Conservation (phyloP, 1,284 basidiomycete genomes). For the Boletus hoseneyae region DNA sequence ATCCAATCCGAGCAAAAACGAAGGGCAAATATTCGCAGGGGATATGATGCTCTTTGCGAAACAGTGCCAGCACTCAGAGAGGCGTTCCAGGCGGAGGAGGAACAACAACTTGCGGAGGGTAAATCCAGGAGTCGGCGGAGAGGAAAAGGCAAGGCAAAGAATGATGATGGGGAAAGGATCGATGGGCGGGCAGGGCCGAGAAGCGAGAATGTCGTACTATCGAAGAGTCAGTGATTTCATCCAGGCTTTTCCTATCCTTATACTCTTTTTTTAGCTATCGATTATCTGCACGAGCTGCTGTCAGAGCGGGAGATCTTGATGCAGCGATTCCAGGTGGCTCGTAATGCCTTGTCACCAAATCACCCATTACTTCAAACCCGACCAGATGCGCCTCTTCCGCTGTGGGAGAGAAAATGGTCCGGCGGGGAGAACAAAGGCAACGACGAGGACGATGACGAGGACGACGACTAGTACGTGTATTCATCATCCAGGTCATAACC, state of each 20-base stretch:
- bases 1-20: slow-evolving; percentile 90
- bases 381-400: slow-evolving; percentile 38
- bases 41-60: slow-evolving; percentile 83
- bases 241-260: slow-evolving; percentile 4
- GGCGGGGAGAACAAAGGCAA: slow-evolving; percentile 57
- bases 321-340: slow-evolving; percentile 58
- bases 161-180: slow-evolving; percentile 53
- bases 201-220: slow-evolving; percentile 81
- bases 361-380: slow-evolving; percentile 48
- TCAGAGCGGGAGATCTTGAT: slow-evolving; percentile 53
- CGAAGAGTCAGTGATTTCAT: slow-evolving; percentile 62
- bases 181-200: slow-evolving; percentile 81
- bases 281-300: slow-evolving; percentile 68
- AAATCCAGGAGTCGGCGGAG: slow-evolving; percentile 32
- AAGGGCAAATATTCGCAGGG: slow-evolving; percentile 84
- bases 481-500: not conserved
- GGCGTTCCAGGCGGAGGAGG: slow-evolving; percentile 64
- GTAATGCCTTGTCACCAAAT: slow-evolving; percentile 47
- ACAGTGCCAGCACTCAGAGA: slow-evolving; percentile 76
- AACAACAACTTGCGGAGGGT: slow-evolving; percentile 31
- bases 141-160: slow-evolving; percentile 31
- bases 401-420: slow-evolving; percentile 78
- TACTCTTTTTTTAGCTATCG: slow-evolving; percentile 64
- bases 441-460: slow-evolving; percentile 48
- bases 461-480: slow-evolving; percentile 27